Base-by-base conservation (phyloP, 169 alveolate species). In the Plasmodium coatneyi region DNA sequence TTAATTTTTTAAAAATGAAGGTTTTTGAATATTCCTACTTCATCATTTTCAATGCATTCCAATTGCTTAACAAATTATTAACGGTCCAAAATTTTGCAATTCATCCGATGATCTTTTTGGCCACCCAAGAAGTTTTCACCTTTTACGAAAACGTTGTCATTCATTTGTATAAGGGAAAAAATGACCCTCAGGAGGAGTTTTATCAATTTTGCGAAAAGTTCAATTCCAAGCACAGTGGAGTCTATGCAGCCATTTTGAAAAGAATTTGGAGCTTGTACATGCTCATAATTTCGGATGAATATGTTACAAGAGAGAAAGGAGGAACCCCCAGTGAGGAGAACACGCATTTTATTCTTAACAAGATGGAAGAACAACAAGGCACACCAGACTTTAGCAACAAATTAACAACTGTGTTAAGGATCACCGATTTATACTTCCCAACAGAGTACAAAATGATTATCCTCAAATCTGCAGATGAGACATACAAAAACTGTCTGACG, bases 271-370 rank as follows among this genome's bases (percentile, higher is more conserved):
- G 52, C 28, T 71, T 90, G 30, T 90, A 90, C 54, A 80, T 81
- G 83, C 79, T 90, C 41, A 60, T 90, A 19, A 90, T 90, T 41
- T 90, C 92, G 19, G 95, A 90, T 80, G 95, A 90, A 22, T 90
- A 80, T 46, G 39, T 43, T 16, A 80, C 70, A 80, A 49, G 10
- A 12, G 86, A 78, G 52, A 52, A 71, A 39, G 83, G 28, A 7
- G 71, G 70, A 6, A 82, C 60, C 19, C 34, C 28, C 46, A 54
- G 36, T 36, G 54, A 14, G 22, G 60, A 14, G 12, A 71, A 66
- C 34, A 12, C 34, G 0, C 19, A 83, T 30, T 25, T 70, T 41
- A 71, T 41, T 12, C 22, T 66, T 41, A 39, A 41, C 36, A n/a
- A 25, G 10, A 25, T 70, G 19, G 76, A n/a, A 2, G 30, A 86